Evolutionary conservation across 495 filamentous ascomycete species (phyloP), one percentile per base, ranked within the genome.

Genomic region (Hypoxylon crocopeplum): DNA sequence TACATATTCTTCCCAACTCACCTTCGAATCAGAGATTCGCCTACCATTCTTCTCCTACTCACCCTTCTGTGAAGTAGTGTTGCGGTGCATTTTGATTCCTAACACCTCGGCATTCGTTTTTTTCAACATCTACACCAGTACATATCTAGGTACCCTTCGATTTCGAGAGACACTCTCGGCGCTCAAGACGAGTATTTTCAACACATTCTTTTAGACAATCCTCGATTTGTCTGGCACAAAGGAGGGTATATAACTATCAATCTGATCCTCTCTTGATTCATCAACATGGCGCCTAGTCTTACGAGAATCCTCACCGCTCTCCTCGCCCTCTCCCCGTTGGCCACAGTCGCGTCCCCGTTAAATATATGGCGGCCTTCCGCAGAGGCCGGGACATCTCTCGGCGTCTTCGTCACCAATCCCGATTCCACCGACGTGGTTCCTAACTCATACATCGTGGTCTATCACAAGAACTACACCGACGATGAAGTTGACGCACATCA

Each of bases 401-500:
- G 72, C 10, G 68, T 76, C 12, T 76, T 78, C 53, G 59, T 83
- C 53, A 70, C 69, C 61, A 81, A 81, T 57, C 69, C 71, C 0
- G 51, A 75, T 7, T 69, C 67, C 22, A 38, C 25, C 12, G 64
- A 79, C 48, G 39, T 70, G 29, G 72, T 81, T 21, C 75, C 77
- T 5, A 73, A 77, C 69, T 68, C 63, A 29, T 81, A 77, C 62
- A 81, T 81, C 30, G 77, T 81, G 3, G 78, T 81, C 30, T 81
- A 81, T 70, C 74, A 80, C 69, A 75, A 64, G 70, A 75, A 69
- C 6, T 73, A 66, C 56, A 64, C 51, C 50, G 68, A 76, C 29
- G 72, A 70, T 15, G 75, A 64, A 41, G 69, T 83, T 42, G 47
- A 62, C 19, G 67, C 68, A 33, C 75, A 81, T 48, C 58, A 79